Evolutionary conservation across 176 grass and related monocot species (phyloP), one percentile per base, ranked within the genome.

Genomic region (Hsuehochloa calcarea): DNA sequence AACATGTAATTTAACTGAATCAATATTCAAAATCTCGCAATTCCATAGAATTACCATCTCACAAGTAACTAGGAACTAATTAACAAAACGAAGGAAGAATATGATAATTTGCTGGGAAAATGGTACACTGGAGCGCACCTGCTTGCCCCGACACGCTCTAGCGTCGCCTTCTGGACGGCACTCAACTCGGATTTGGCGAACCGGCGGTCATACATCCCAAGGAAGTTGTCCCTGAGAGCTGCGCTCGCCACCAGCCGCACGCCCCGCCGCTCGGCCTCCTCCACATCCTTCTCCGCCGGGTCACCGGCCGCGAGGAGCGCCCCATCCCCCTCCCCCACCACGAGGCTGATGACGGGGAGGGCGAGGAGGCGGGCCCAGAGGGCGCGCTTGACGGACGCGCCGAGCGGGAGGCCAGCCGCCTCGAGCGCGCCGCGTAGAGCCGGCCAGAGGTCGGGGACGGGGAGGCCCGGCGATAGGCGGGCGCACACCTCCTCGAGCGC

Each of bases 401-500:
- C 73, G 27, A 81, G 69, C 60, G 87, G 86, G 63, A 99, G 91
- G 51, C 86, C 88, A 7, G 87, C 66, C 5, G 38, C 86, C 56
- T 83, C 78, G 66, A 93, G 72, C 61, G 85, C 79, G 14, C 74
- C 59, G 25, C 74, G 85, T 5, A 94, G 79, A 7, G 78, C 75
- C 54, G 31, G 50, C 88, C 88, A 98, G 13, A 98, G 89, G 2
- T 93, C 87, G 27, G 78, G 12, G 44, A 95, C 77, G 19, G 75
- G 80, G 45, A 95, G 77, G 8, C 96, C 93, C 20, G 70, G 61
- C 19, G 82, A 78, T 6, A 92, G 89, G 38, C 89, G 75, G 6
- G 77, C 85, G 83, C 96, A 98, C 82, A 98, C 85, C 88, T 95
- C 93, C 82, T 98, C 96, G 20, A 98, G 76, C 55, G 85, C 89